Percentiles rank a stretch among this genome's conserved stretches.
Evolutionary conservation across 345 rosid species (phyloP).

Genomic region (Pugionium dolabratum): DNA sequence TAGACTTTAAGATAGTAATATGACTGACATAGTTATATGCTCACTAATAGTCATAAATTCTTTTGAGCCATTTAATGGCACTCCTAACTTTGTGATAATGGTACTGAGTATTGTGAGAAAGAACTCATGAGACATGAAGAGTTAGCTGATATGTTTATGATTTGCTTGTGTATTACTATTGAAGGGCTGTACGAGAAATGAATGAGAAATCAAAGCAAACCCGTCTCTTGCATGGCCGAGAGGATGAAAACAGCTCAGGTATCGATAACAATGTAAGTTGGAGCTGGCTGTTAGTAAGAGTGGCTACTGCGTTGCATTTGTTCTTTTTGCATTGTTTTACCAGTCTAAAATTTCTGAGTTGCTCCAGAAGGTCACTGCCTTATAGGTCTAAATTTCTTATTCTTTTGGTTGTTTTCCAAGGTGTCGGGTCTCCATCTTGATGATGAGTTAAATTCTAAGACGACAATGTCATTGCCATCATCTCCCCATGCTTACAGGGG

Average conservation of each 20-base stretch:
- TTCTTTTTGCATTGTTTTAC: neutral
- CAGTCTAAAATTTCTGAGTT: constrained; percentile 22
- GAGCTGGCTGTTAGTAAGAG: constrained; percentile 8
- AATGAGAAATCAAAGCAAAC: constrained; percentile 88
- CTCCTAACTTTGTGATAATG: neutral
- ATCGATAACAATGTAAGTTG: constrained; percentile 62
- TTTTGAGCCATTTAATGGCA: neutral
- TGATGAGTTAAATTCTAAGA: constrained; percentile 67
- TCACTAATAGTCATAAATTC: too few species aligned
- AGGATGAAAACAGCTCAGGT: constrained; percentile 55
- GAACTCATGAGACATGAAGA: constrained; percentile 20
- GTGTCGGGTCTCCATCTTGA: constrained; percentile 61
- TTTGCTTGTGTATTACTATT: constrained; percentile 35
- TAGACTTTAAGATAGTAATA: too few species aligned
- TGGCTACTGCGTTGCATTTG: constrained; percentile 6
- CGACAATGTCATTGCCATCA: constrained; percentile 91
- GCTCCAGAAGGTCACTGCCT: constrained; percentile 11
- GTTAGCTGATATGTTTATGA: constrained; percentile 12
- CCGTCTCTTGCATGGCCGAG: constrained; percentile 59
- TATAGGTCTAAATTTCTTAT: constrained; percentile 29
- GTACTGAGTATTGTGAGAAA: constrained; percentile 1
- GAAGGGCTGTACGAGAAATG: constrained; percentile 97
- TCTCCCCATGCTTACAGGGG: constrained; percentile 81
- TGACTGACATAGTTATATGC: too few species aligned
- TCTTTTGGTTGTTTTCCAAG: constrained; percentile 43